These are phyloP conservation scores for Metarhizium robertsii DNA, from an alignment of 2,329 filamentous ascomycete species.

Conservation along the genomic window DNA sequence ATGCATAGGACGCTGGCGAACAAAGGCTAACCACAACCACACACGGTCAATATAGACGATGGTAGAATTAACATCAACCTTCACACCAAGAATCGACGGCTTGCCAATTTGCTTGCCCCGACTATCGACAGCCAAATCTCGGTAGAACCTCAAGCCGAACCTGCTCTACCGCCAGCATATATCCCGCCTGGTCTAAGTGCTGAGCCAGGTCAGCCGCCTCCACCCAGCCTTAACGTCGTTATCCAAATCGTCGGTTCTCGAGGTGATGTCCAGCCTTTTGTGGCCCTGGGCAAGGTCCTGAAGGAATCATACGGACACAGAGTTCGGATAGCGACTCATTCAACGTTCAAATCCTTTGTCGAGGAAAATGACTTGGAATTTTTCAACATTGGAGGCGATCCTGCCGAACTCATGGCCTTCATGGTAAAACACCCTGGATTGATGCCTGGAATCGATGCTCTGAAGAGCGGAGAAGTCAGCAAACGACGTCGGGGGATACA, in stretches of 20 bases:
- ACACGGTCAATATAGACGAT: constrained; percentile 41
- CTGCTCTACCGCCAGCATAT: constrained; percentile 54
- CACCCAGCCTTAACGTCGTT: constrained; percentile 57
- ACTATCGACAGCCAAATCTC: constrained; percentile 49
- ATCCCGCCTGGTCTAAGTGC: constrained; percentile 66
- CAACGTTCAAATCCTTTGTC: constrained; percentile 58
- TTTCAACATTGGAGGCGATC: constrained; percentile 68
- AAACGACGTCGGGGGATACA: constrained; percentile 66
- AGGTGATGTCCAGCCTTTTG: constrained; percentile 68
- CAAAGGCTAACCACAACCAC: background rate
- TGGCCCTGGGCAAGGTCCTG: constrained; percentile 58
- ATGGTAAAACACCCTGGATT: constrained; percentile 86
- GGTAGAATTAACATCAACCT: constrained; percentile 75
- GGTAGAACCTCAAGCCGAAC: constrained; percentile 35
- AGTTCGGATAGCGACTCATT: constrained; percentile 64
- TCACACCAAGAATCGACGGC: constrained; percentile 55
- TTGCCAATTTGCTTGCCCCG: constrained; percentile 59
- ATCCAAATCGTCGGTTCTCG: constrained; percentile 68
- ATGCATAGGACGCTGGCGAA: background rate
- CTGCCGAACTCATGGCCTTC: constrained; percentile 71
- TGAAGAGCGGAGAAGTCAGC: constrained; percentile 68
- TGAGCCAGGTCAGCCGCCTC: constrained; percentile 44
- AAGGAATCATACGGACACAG: constrained; percentile 59
- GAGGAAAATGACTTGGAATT: constrained; percentile 65
- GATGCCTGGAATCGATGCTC: constrained; percentile 71